These are phyloP conservation scores for Juglanconis juglandina DNA, from an alignment of 2,329 filamentous ascomycete genomes.

Conservation along the genomic window DNA sequence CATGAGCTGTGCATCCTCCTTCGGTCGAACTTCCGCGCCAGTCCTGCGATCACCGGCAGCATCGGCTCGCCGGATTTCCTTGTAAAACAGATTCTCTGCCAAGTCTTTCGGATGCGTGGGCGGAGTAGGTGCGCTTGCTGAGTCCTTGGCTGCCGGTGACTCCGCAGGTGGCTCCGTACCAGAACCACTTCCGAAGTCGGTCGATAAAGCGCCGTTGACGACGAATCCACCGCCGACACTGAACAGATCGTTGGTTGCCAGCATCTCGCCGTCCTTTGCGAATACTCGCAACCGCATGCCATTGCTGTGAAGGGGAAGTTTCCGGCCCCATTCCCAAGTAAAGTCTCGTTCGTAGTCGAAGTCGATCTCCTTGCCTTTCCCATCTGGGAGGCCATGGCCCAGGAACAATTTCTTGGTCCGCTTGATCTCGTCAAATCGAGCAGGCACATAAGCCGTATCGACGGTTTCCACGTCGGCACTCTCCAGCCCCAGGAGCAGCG, in stretches of 20 bases:
- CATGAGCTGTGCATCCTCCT: slow-evolving; percentile 23
- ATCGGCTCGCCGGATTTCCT: slow-evolving; percentile 45
- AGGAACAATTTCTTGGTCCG: slow-evolving; percentile 40
- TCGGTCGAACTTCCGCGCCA: slow-evolving; percentile 39
- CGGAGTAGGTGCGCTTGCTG: slow-evolving; percentile 1
- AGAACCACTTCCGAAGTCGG: slow-evolving; percentile 24
- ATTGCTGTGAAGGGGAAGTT: slow-evolving; percentile 50
- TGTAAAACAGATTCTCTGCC: slow-evolving; percentile 51
- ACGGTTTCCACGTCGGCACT: slow-evolving; percentile 47
- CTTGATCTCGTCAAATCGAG: slow-evolving; percentile 45
- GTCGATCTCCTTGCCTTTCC: slow-evolving; percentile 42
- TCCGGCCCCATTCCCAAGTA: slow-evolving; percentile 49
- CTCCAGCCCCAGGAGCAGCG: slow-evolving; percentile 47
- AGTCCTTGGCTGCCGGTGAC: slow-evolving; percentile 17
- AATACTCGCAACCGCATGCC: slow-evolving; percentile 51
- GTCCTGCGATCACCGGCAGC: slow-evolving; percentile 43
- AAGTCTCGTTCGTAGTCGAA: slow-evolving; percentile 49
- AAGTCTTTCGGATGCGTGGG: slow-evolving; percentile 41
- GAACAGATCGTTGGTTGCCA: slow-evolving; percentile 49
- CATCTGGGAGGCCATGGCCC: slow-evolving; percentile 37
- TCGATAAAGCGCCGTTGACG: slow-evolving; percentile 47
- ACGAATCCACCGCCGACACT: slow-evolving; percentile 52
- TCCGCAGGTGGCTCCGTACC: slow-evolving; percentile 3
- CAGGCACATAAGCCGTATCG: slow-evolving; percentile 45
- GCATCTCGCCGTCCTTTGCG: slow-evolving; percentile 41